Evolutionary conservation across 2,329 filamentous ascomycete genomes (phyloP), one percentile per base, ranked within the genome.

Genomic region (Chaetomium olivaceum): DNA sequence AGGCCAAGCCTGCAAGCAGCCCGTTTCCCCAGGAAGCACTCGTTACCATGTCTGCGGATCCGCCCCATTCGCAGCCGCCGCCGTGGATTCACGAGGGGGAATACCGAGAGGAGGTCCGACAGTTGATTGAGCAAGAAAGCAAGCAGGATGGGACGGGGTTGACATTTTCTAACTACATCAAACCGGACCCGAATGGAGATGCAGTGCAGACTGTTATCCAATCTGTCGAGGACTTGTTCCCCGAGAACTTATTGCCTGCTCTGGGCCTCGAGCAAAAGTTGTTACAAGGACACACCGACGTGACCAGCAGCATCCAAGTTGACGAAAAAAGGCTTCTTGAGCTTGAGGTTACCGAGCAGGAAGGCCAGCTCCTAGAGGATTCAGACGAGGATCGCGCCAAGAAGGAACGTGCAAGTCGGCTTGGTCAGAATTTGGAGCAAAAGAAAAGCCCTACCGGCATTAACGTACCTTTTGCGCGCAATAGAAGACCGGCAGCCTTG

Each of bases 1-100:
- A 36, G 69, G 9, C 33, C 9, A 36, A 36, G 69, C 83, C 87
- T 36, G 86, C 83, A 5, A 91, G 87, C 72, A 94, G 86, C 67
- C 91, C 92, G 0, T 97, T 97, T 69, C 88, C 91, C 1, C 82
- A 88, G 0, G 93, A 97, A 70, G 92, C 88, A 4, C 79, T 98
- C 65, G 85, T 96, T 3, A 92, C 92, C 2, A 96, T 98, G 89
- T 96, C 93, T 48, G 92, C 92, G 6, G 91, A 95, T 76, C 82
- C 88, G 36, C 85, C 93, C 61, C 84, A 91, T 66, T 86, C 87
- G 2, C 85, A 89, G 48, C 82, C 87, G n/a, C 87, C 88, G n/a
- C 89, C 88, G 0, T 99, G 95, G 94, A 90, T 97, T 63, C 93
- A 97, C 71, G 94, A 98, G 75, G 88, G 92, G 56, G 93, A 97